These are phyloP conservation scores for Sarocladiaceae sp. DNA, from an alignment of 2,329 filamentous ascomycete genomes.

Conservation along the genomic window DNA sequence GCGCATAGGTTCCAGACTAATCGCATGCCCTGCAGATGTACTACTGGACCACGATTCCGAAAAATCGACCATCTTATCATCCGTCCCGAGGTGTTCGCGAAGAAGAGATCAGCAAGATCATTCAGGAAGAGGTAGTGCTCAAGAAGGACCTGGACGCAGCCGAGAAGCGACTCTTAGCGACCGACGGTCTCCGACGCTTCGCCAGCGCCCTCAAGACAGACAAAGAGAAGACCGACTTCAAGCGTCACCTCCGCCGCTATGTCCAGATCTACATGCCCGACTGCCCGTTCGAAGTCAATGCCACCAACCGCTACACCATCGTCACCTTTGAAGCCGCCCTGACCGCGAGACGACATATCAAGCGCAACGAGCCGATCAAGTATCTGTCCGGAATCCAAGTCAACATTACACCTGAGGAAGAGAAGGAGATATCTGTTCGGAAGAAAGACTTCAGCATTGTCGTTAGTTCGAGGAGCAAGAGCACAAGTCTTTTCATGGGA, in stretches of 20 bases:
- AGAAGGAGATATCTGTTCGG: conserved; percentile 68
- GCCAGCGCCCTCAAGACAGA: conserved; percentile 59
- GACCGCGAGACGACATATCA: conserved; percentile 72
- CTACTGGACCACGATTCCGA: conserved; percentile 95
- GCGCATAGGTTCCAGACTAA: neutral
- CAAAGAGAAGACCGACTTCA: conserved; percentile 82
- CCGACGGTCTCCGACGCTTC: conserved; percentile 70
- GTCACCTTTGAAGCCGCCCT: conserved; percentile 83
- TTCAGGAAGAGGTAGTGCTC: conserved; percentile 63
- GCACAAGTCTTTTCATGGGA: conserved; percentile 85
- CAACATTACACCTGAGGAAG: conserved; percentile 85
- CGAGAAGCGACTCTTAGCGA: conserved; percentile 64
- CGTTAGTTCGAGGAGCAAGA: conserved; percentile 85
- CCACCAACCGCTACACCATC: conserved; percentile 93
- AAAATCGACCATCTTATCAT: conserved; percentile 83
- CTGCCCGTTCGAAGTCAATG: conserved; percentile 85
- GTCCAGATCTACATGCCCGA: conserved; percentile 89
- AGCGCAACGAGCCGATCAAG: conserved; percentile 78
- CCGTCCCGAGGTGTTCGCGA: conserved; percentile 71
- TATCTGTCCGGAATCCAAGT: conserved; percentile 90
- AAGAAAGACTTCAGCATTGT: conserved; percentile 97
- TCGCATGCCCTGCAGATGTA: conserved; percentile 58
- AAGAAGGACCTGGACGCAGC: conserved; percentile 65
- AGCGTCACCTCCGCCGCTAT: conserved; percentile 80
- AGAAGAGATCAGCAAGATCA: conserved; percentile 53